phyloP scores from a whole-genome alignment of 2,329 filamentous ascomycete species.

The Arthrobotrys conoides region DNA sequence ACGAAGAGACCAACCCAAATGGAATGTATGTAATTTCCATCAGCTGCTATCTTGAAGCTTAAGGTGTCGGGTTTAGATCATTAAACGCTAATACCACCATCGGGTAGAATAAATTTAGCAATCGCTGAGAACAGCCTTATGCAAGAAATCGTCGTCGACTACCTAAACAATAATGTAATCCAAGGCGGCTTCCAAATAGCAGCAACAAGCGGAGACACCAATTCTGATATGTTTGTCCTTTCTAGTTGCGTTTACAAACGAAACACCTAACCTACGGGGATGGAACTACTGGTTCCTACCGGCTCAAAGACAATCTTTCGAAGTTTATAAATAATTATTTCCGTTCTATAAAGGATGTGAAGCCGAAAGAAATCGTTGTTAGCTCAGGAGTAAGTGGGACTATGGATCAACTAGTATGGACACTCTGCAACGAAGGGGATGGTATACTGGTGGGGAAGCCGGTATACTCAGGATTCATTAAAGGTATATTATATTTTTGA shows the following conservation, averaged over 20 bases:
- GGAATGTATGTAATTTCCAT: slow-evolving; percentile 46
- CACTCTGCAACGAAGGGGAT: slow-evolving; percentile 56
- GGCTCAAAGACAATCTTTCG: slow-evolving; percentile 52
- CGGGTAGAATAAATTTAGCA: slow-evolving; percentile 53
- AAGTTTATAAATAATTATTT: slow-evolving; percentile 56
- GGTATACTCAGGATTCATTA: slow-evolving; percentile 56
- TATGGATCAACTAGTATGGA: slow-evolving; percentile 57
- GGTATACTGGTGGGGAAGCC: slow-evolving; percentile 60
- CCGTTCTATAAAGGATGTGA: slow-evolving; percentile 26
- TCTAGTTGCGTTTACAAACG: slow-evolving; percentile 36
- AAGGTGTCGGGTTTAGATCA: no score
- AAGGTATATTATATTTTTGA: slow-evolving; percentile 6
- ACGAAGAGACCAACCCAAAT: slow-evolving; percentile 58
- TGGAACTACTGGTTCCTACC: slow-evolving; percentile 32
- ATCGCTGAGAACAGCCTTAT: slow-evolving; percentile 60
- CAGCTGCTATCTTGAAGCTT: background rate
- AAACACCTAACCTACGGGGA: slow-evolving; percentile 57
- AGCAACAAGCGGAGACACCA: no score
- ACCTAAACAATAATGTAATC: slow-evolving; percentile 56
- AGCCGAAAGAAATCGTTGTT: slow-evolving; percentile 47
- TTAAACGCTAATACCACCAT: background rate
- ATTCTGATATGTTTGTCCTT: no score
- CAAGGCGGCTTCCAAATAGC: no score
- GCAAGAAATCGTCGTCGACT: slow-evolving; percentile 41
- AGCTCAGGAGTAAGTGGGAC: slow-evolving; percentile 43